Percentiles rank a stretch among this genome's conserved stretches.
phyloP scores from a whole-genome alignment of 2,329 filamentous ascomycete species.

The Xylariales sp. region DNA sequence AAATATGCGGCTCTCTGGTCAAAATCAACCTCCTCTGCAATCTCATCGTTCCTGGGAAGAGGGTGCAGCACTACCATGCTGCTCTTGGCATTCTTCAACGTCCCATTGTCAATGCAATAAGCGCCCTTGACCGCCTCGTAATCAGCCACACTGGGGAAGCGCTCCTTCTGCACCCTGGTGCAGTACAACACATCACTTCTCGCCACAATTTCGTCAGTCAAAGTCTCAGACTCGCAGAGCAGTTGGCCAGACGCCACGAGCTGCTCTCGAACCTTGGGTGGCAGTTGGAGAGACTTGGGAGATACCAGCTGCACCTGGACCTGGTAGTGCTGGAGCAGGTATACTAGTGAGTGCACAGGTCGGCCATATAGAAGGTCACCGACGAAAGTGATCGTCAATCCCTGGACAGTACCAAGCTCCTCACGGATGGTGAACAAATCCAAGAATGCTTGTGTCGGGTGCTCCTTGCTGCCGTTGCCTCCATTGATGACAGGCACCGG shows the following conservation, averaged over 20 bases:
- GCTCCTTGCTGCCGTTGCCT: slow-evolving; percentile 92
- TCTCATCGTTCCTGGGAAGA: slow-evolving; percentile 87
- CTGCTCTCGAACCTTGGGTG: slow-evolving; percentile 66
- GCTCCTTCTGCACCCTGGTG: slow-evolving; percentile 93
- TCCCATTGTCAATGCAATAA: slow-evolving; percentile 85
- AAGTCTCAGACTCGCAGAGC: slow-evolving; percentile 65
- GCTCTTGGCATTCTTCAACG: slow-evolving; percentile 85
- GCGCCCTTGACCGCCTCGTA: slow-evolving; percentile 87
- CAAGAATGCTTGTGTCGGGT: slow-evolving; percentile 95
- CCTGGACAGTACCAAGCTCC: slow-evolving; percentile 91
- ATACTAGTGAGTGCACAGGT: slow-evolving; percentile 91
- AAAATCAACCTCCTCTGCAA: slow-evolving; percentile 94
- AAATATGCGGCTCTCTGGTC: slow-evolving; percentile 97
- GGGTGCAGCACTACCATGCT: slow-evolving; percentile 96
- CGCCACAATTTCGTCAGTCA: slow-evolving; percentile 84
- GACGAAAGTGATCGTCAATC: slow-evolving; percentile 91
- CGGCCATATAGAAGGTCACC: slow-evolving; percentile 92
- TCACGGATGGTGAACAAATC: slow-evolving; percentile 98
- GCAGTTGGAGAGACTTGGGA: slow-evolving; percentile 73
- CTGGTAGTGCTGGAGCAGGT: slow-evolving; percentile 92
- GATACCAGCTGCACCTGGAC: slow-evolving; percentile 90
- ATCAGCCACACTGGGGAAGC: slow-evolving; percentile 74
- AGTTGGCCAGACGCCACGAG: slow-evolving; percentile 74
- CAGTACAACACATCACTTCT: slow-evolving; percentile 92
- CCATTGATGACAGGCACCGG: slow-evolving; percentile 94